Conservation (phyloP, 2,329 filamentous ascomycete genomes). For the Coniochaeta hoffmannii region DNA sequence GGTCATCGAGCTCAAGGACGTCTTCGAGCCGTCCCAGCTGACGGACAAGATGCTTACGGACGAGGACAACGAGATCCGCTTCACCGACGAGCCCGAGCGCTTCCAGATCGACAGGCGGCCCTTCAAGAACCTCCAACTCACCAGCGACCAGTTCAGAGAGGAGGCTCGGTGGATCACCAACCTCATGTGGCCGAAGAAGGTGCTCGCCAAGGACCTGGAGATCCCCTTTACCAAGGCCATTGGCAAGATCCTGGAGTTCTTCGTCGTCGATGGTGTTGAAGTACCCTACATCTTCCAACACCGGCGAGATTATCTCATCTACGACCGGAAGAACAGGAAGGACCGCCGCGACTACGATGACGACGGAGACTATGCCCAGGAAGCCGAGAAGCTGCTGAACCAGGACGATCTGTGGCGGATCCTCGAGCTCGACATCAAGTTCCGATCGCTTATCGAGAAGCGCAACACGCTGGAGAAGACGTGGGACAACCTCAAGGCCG, state of each 20-base stretch:
- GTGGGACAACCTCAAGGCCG: conserved; percentile 62
- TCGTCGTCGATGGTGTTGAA: conserved; percentile 89
- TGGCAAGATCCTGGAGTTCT: conserved; percentile 87
- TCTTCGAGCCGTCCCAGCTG: conserved; percentile 94
- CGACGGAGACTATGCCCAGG: conserved; percentile 65
- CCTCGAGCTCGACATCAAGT: conserved; percentile 90
- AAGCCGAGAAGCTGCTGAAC: conserved; percentile 79
- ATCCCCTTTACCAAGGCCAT: conserved; percentile 82
- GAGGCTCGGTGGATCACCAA: conserved; percentile 90
- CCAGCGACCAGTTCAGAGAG: conserved; percentile 79
- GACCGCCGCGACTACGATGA: conserved; percentile 53
- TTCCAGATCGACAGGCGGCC: conserved; percentile 87
- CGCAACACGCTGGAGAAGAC: conserved; percentile 76
- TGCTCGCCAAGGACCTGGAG: conserved; percentile 62
- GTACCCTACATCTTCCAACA: conserved; percentile 98
- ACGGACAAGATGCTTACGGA: conserved; percentile 93
- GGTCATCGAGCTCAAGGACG: conserved; percentile 87
- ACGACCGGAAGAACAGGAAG: conserved; percentile 65
- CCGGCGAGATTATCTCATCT: conserved; percentile 94
- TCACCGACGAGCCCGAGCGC: conserved; percentile 84
- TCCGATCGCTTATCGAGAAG: conserved; percentile 86
- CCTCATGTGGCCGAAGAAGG: conserved; percentile 83
- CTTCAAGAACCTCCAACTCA: conserved; percentile 75
- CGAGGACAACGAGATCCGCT: conserved; percentile 85
- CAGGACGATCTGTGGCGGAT: conserved; percentile 95